A percentile compares a stretch with the other conserved stretches of the same genome.
Conservation (phyloP, 768 basidiomycete genomes). For the Cubamyces lactineus region DNA sequence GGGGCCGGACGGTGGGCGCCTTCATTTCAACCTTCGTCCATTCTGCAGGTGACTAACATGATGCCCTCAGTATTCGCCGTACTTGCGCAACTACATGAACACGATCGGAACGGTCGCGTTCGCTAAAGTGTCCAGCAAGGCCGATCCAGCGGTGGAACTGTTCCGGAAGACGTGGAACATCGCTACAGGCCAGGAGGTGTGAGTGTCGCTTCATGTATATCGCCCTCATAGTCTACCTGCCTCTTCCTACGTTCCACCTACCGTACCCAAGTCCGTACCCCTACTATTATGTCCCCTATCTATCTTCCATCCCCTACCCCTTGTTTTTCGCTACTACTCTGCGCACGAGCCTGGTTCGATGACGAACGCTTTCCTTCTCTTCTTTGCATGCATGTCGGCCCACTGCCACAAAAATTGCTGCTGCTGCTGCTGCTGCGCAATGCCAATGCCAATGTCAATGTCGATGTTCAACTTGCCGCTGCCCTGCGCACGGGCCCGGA, state of each 20-base stretch:
- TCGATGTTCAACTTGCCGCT: neutral
- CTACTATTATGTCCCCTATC: neutral
- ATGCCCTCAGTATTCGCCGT: constrained; percentile 68
- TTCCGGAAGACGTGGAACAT: constrained; percentile 74
- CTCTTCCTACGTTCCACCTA: neutral
- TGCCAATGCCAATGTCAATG: neutral
- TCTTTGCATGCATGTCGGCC: constrained; percentile 1
- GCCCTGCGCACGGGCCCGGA: neutral
- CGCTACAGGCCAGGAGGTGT: constrained; percentile 62
- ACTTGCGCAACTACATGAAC: constrained; percentile 72
- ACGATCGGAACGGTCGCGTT: constrained; percentile 75
- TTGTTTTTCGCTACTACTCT: neutral
- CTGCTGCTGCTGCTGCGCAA: neutral
- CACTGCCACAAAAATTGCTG: neutral
- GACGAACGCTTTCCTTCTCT: constrained; percentile 2
- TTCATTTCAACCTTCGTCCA: constrained; percentile 8
- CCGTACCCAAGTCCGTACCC: neutral
- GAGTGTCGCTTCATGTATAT: constrained; percentile 11
- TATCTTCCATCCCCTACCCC: neutral
- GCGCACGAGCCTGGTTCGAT: constrained; percentile 12
- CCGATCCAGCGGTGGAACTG: constrained; percentile 58
- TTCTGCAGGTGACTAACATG: neutral
- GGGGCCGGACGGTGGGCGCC: constrained; percentile 74
- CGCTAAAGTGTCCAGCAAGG: constrained; percentile 58
- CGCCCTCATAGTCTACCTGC: neutral